Evolutionary conservation across 169 alveolate genomes (phyloP).

Genomic region (Neospora caninum): DNA sequence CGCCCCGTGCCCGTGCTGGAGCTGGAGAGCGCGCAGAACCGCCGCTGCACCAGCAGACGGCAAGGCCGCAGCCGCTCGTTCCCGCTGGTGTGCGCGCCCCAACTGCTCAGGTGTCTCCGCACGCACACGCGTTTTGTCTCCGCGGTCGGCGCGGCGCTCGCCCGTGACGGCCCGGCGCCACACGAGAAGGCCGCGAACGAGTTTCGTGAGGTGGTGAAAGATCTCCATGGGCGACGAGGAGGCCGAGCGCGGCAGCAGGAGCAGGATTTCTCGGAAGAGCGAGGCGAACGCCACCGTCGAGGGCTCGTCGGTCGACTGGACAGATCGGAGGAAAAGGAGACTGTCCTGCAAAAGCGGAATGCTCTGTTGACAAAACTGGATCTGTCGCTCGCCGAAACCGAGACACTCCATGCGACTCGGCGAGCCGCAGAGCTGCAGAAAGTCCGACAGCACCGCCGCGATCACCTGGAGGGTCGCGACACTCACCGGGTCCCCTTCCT

Average conservation of each 20-base stretch:
- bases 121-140: too few species aligned
- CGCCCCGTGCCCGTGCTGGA: too few species aligned
- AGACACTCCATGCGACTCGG: background rate
- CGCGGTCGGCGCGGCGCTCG: too few species aligned
- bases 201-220: background rate
- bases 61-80: too few species aligned
- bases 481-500: background rate
- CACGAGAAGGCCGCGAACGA: background rate
- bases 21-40: too few species aligned
- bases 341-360: background rate
- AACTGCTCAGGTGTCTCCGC: too few species aligned
- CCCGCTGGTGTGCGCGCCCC: too few species aligned
- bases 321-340: background rate
- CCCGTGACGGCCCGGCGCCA: background rate
- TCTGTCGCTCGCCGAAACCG: background rate
- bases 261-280: background rate
- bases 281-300: background rate
- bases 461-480: background rate
- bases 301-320: background rate
- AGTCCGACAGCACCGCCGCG: background rate
- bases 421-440: background rate
- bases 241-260: conserved; percentile 6
- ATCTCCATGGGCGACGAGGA: background rate
- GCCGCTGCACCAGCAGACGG: too few species aligned
- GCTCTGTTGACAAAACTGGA: background rate